Base-by-base conservation (phyloP, 805 yeast genomes). In the Candida hungchunana region DNA sequence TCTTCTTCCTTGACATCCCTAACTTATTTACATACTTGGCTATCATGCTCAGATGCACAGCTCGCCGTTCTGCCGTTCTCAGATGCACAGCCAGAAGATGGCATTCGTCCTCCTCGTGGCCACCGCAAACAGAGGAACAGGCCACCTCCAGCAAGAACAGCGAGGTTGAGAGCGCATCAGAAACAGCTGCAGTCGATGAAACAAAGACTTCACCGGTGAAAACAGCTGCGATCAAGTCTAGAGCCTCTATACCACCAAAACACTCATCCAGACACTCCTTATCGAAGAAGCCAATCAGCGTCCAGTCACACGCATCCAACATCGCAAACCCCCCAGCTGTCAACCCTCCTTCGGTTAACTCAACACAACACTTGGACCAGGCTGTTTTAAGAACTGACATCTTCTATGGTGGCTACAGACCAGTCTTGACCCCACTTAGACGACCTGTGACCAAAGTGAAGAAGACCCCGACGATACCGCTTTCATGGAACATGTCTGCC, bases 401-500 rank as follows among this genome's bases (percentile, higher is more conserved):
- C 11, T 47, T 50, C 23, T 48, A 38, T 22, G 42, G 46, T 16
- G 56, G 56, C 10, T 51, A 32, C 31, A 50, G 54, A 47, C 58
- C 58, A 4, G 29, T 53, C 7, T 31, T 51, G 18, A 36, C 53
- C 3, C 58, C 58, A 13, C 34, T 53, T 5, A 41, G 39, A 30
- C 42, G 49, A 17, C 55, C 55, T 7, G 34, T 39, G 3, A 32
- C 46, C 4, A 53, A 35, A 19, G 28, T 29, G 2, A 37, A 29
- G 30, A 46, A 38, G 22, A 40, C 44, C 15, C 47, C 51, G 33
- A 44, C 54, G 2, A 42, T 46, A 15, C 51, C 57, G 19, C 31
- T 45, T 13, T 39, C 51, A 4, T 52, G 57, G 57, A 51, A 49
- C 39, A 37, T 43, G 18, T 48, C 53, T 3, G 55, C 56, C 2